Base-by-base conservation (phyloP, 225 moss, liverwort and hornwort species). In the Ulota crispa region DNA sequence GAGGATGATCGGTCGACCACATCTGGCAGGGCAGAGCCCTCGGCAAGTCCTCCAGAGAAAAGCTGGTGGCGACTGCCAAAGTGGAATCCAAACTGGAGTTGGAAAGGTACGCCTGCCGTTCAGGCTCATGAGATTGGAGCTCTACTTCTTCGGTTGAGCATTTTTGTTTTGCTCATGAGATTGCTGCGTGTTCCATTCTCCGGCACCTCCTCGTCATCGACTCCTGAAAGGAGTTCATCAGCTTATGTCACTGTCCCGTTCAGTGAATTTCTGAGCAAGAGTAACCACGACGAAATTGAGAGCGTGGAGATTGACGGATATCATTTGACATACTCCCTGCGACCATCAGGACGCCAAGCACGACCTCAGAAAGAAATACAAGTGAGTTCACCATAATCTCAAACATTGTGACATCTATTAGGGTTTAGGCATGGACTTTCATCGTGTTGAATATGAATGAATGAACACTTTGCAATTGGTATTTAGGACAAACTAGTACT, bases 301-400 rank as follows among this genome's bases (percentile, higher is more conserved):
- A 95, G 85, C 61, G 94, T 97, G 81, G 97, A 97, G 83, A 85
- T 97, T 70, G 97, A 97, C 78, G 97, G 97, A 24, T 94, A 88
- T 59, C 97, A 97, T 77, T 87, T 97, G 68, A 95, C 93, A 12
- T 97, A 92, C 79, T 92, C 93, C 55, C 87, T 95, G 59, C 92
- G 93, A 86, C 84, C 89, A 20, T 89, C 90, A 68, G 82, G 84
- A 60, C 88, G 82, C 53, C 88, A 68, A 81, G 82, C 82, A 64
- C 83, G 76, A 42, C 70, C 68, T 69, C 88, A 72, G 76, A 89
- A 84, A 73, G 89, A 84, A 43, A 47, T 68, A 3, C 82, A 89
- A 82, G 89, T 89, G 79, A 70, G 43, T 45, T 50, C 21, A n/a
- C 21, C 32, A 10, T 43, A 41, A 16, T 68, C 16, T 78, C 30